These are phyloP conservation scores for Przewalskia tangutica DNA, from an alignment of 257 asterid species.

Conservation along the genomic window DNA sequence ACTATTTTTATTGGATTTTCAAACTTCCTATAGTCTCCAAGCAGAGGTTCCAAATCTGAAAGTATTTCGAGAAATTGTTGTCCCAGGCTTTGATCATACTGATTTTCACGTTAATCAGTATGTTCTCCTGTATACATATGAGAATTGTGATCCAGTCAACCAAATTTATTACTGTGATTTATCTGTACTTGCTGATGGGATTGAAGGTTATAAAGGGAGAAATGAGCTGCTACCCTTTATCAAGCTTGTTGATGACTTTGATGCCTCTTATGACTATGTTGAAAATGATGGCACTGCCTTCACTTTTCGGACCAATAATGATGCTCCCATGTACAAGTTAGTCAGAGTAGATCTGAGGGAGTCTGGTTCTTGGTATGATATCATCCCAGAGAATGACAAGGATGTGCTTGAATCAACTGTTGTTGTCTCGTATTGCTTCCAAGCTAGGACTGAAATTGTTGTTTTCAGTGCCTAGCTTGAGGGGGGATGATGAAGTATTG, in stretches of 20 bases:
- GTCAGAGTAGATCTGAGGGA: constrained; percentile 65
- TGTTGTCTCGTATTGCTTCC: too few species aligned
- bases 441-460: too few species aligned
- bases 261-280: constrained; percentile 55
- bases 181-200: constrained; percentile 55
- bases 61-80: constrained; percentile 63
- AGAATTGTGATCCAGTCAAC: constrained; percentile 87
- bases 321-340: constrained; percentile 84
- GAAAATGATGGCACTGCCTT: constrained; percentile 74
- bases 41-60: too few species aligned
- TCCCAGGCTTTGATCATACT: constrained; percentile 70
- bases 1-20: constrained; percentile 58
- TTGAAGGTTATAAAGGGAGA: constrained; percentile 54
- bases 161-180: constrained; percentile 77
- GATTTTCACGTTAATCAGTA: constrained; percentile 74
- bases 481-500: too few species aligned
- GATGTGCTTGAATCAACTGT: constrained; percentile 84
- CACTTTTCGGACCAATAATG: constrained; percentile 81
- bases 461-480: too few species aligned
- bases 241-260: constrained; percentile 81
- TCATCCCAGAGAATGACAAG: constrained; percentile 53
- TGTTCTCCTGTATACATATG: constrained; percentile 45
- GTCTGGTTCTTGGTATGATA: constrained; percentile 68
- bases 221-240: constrained; percentile 70
- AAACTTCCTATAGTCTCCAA: constrained; percentile 89